These are phyloP conservation scores for Rhynchosporium agropyri DNA, from an alignment of 2,329 filamentous ascomycete species.

Conservation along the genomic window DNA sequence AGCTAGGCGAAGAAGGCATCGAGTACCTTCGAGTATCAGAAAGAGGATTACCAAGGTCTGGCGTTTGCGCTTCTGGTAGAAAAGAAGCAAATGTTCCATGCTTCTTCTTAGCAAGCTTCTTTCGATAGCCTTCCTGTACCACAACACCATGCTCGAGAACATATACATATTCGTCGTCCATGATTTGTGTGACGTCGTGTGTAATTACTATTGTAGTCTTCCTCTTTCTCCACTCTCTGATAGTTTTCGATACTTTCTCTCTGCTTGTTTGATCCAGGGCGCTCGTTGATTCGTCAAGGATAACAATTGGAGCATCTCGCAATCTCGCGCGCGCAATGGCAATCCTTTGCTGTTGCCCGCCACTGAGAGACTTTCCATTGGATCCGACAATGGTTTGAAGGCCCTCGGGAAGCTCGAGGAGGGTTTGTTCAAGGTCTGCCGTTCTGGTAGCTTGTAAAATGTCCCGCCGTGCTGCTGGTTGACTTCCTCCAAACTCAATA, in stretches of 20 bases:
- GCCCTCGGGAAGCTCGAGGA: slow-evolving; percentile 68
- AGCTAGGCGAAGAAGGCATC: slow-evolving; percentile 21
- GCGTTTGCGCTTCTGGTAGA: slow-evolving; percentile 32
- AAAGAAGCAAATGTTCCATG: slow-evolving; percentile 53
- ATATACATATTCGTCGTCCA: slow-evolving; percentile 74
- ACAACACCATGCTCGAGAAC: slow-evolving; percentile 72
- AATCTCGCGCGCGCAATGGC: slow-evolving; percentile 78
- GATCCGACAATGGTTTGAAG: slow-evolving; percentile 72
- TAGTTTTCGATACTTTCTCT: slow-evolving; percentile 69
- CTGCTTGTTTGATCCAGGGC: slow-evolving; percentile 77
- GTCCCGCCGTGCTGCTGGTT: slow-evolving; percentile 56
- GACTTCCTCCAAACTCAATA: slow-evolving; percentile 68
- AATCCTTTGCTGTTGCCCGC: slow-evolving; percentile 81
- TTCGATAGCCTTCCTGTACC: slow-evolving; percentile 68
- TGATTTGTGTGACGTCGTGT: slow-evolving; percentile 81
- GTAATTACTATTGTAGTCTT: slow-evolving; percentile 95
- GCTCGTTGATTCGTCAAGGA: slow-evolving; percentile 88
- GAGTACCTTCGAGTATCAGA: slow-evolving; percentile 20
- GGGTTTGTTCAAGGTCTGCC: slow-evolving; percentile 68
- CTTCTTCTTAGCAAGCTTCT: slow-evolving; percentile 52
- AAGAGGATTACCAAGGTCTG: not conserved
- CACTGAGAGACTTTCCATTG: slow-evolving; percentile 73
- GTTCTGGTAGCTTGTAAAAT: slow-evolving; percentile 65
- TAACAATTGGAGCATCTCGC: slow-evolving; percentile 75
- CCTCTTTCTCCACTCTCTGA: slow-evolving; percentile 74